Base-by-base conservation (phyloP, 1,139 yeast species). In the Magnusiomyces suaveolens region DNA sequence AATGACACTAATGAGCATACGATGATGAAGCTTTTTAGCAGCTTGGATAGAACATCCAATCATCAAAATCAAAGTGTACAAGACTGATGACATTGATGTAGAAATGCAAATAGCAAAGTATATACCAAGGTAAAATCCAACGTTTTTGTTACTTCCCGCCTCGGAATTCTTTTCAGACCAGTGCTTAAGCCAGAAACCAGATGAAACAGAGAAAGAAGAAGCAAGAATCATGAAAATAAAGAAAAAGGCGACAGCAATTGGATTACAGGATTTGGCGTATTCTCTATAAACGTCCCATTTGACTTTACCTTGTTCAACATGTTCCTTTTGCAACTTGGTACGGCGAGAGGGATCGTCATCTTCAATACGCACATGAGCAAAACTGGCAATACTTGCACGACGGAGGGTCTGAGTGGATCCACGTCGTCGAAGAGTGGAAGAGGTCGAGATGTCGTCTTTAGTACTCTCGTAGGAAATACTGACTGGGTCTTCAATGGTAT, bases 151-250 rank as follows among this genome's bases (percentile, higher is more conserved):
- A 56, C 72, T 73, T 25, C 92, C 94, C 48, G 73, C 68, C 49
- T 69, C 73, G 2, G 89, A 77, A 66, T 92, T 92, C 41, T 85
- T 80, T 67, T 92, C 98, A 10, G 97, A 88, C 98, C 98, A 94
- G 68, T 88, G 90, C 68, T 92, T 92, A 65, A 92, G 80, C 98
- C 98, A 92, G 53, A 92, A 79, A 66, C 84, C 88, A 48, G 90
- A 78, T 51, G 73, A 69, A 48, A 83, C 87, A 56, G 82, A 78
- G 49, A 86, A 68, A 23, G 79, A 72, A 78, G 83, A 85, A 0
- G 89, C 77, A 4, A 73, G 51, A 23, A 84, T 64, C 47, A 70
- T 57, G 52, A 71, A 60, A 14, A 68, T 54, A 55, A 87, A 65
- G 65, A 83, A 82, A 2, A 83, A 62, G 0, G 74, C 43, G 20